Evolutionary conservation across 495 filamentous ascomycete species (phyloP).

Genomic region (Copromyces sp.): DNA sequence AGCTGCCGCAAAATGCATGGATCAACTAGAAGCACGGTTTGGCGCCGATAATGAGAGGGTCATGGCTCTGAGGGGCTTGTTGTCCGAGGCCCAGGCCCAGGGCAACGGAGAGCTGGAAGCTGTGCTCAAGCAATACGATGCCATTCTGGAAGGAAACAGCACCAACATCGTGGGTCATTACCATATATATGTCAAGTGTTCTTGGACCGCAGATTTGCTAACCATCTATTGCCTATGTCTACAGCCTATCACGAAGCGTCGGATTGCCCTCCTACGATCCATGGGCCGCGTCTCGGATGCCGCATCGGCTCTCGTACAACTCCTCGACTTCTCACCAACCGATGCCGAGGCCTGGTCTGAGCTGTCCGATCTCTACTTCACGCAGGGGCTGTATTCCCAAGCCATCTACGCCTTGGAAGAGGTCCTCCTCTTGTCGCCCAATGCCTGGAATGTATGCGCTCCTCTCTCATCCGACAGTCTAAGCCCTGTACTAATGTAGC

Average conservation of each 20-base stretch:
- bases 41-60: conserved; percentile 72
- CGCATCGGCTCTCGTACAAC: conserved; percentile 56
- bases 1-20: conserved; percentile 63
- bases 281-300: conserved; percentile 61
- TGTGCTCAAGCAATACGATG: conserved; percentile 67
- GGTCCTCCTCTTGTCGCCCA: conserved; percentile 75
- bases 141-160: conserved; percentile 59
- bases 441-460: conserved; percentile 81
- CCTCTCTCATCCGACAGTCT: conserved; percentile 3
- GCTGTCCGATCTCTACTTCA: conserved; percentile 73
- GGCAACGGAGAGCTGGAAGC: conserved; percentile 51
- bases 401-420: conserved; percentile 87
- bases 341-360: conserved; percentile 95
- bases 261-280: conserved; percentile 67
- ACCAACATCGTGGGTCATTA: conserved; percentile 61
- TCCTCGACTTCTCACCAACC: conserved; percentile 76
- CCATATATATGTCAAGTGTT: background rate
- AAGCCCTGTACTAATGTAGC: conserved; percentile 19
- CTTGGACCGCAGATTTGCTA: conserved; percentile 8
- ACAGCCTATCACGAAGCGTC: conserved; percentile 78
- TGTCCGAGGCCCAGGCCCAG: conserved; percentile 73
- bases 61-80: conserved; percentile 69
- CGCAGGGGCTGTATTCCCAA: conserved; percentile 64
- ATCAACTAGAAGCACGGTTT: conserved; percentile 66
- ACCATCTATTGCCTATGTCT: background rate